These are phyloP conservation scores for Mycena vitilis DNA, from an alignment of 768 basidiomycete genomes.

Conservation along the genomic window DNA sequence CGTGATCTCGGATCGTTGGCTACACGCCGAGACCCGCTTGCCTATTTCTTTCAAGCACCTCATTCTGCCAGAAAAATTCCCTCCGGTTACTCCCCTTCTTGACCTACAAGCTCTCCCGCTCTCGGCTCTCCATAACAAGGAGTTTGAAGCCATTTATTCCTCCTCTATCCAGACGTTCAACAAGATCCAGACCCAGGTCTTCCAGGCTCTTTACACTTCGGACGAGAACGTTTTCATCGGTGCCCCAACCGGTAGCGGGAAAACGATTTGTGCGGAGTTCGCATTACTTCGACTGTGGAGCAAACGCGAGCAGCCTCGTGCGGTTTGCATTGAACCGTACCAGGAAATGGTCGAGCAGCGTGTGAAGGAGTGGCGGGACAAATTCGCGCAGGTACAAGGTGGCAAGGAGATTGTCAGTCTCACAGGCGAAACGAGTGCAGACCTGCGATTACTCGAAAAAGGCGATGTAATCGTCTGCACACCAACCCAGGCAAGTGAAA, in stretches of 20 bases:
- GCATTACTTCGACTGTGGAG: constrained; percentile 96
- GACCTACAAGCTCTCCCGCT: constrained; percentile 93
- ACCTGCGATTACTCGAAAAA: constrained; percentile 89
- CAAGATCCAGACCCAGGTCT: constrained; percentile 99
- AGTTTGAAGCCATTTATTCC: constrained; percentile 89
- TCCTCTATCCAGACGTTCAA: constrained; percentile 89
- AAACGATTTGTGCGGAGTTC: constrained; percentile 98
- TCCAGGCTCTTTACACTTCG: constrained; percentile 96
- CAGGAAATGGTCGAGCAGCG: constrained; percentile 97
- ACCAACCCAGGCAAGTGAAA: constrained; percentile 77
- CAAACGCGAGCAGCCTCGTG: constrained; percentile 81
- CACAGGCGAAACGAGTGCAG: constrained; percentile 94
- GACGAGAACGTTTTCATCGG: constrained; percentile 98
- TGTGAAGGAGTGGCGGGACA: constrained; percentile 88
- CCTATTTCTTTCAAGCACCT: constrained; percentile 99
- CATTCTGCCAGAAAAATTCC: constrained; percentile 97
- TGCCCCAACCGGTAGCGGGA: constrained; percentile 96
- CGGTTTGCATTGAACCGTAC: constrained; percentile 96
- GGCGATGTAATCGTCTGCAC: constrained; percentile 96
- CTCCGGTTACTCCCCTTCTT: constrained; percentile 89
- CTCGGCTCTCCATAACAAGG: constrained; percentile 92
- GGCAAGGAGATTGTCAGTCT: constrained; percentile 95
- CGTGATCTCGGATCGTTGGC: constrained; percentile 93
- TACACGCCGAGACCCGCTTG: constrained; percentile 93
- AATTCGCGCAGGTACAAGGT: constrained; percentile 85